Evolutionary conservation across 306 rosid species (phyloP).

Genomic region (Fragaria nilgerrensis): DNA sequence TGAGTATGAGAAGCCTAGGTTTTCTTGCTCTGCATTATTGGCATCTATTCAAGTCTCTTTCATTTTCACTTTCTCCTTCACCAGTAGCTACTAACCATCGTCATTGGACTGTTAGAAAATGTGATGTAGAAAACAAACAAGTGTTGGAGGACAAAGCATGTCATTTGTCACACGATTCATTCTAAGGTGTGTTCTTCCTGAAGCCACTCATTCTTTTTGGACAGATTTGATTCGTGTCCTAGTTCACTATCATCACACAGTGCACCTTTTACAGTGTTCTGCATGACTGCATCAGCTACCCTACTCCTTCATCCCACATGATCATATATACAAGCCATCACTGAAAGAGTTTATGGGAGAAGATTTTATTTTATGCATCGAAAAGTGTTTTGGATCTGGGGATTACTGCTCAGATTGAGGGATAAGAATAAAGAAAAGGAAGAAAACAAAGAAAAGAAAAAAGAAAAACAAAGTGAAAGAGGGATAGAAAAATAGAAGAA

Average conservation of each 20-base stretch:
- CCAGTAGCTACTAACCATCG: background rate
- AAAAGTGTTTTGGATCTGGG: constrained; percentile 4
- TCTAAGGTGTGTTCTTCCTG: background rate
- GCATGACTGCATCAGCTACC: background rate
- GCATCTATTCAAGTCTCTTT: background rate
- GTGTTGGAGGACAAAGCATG: background rate
- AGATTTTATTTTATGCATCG: background rate
- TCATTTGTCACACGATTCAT: background rate
- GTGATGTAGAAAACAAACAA: background rate
- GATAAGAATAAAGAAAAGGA: background rate
- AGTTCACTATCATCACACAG: constrained; percentile 10
- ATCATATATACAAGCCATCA: background rate
- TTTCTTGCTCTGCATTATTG: background rate
- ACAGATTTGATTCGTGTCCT: background rate
- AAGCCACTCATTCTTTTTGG: constrained; percentile 1
- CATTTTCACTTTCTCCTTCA: background rate
- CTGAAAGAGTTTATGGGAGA: background rate
- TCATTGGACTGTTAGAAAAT: background rate
- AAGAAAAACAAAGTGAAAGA: background rate
- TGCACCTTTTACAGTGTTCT: background rate
- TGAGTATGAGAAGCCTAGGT: background rate
- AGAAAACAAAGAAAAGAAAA: background rate
- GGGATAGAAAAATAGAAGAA: background rate
- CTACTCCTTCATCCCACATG: background rate
- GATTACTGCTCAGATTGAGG: background rate